Percentiles rank a stretch among this genome's conserved stretches.
Evolutionary conservation across 768 basidiomycete species (phyloP).

Genomic region (Tylopilus subfusipes): DNA sequence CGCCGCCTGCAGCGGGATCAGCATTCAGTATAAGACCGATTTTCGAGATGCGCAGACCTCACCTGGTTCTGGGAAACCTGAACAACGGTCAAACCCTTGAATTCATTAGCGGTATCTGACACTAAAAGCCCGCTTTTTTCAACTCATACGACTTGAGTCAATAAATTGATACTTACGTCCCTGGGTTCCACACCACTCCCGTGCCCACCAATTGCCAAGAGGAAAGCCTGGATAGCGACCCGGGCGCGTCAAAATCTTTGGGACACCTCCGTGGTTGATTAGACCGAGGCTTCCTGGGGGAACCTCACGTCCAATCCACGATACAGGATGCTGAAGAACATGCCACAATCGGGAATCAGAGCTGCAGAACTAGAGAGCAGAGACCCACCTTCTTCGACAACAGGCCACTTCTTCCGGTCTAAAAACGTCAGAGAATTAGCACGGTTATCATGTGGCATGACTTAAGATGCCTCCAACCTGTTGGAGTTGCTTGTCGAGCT

Average conservation of each 20-base stretch:
- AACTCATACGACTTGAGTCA: neutral
- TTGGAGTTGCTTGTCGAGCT: slow-evolving; percentile 61
- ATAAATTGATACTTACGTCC: slow-evolving; percentile 47
- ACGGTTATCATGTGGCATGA: neutral
- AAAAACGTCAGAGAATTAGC: slow-evolving; percentile 3
- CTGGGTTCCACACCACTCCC: slow-evolving; percentile 64
- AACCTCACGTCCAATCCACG: slow-evolving; percentile 71
- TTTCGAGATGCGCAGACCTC: neutral
- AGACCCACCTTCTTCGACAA: slow-evolving; percentile 57
- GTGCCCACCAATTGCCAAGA: slow-evolving; percentile 81
- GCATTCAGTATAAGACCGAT: neutral
- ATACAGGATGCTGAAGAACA: slow-evolving; percentile 45
- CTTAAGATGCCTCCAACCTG: slow-evolving; percentile 20
- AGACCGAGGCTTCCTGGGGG: slow-evolving; percentile 69
- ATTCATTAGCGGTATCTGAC: slow-evolving; percentile 79
- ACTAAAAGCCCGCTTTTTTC: slow-evolving; percentile 39
- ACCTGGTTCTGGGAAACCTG: slow-evolving; percentile 84
- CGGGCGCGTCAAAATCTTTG: slow-evolving; percentile 69
- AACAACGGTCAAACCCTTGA: slow-evolving; percentile 76
- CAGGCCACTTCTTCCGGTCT: slow-evolving; percentile 57
- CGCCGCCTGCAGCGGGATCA: slow-evolving; percentile 40
- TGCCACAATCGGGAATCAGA: neutral
- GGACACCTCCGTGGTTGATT: slow-evolving; percentile 79
- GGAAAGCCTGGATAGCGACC: slow-evolving; percentile 78
- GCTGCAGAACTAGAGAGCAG: neutral